Evolutionary conservation across 768 basidiomycete genomes (phyloP).

Genomic region (Candolleomyces aberdarensis): DNA sequence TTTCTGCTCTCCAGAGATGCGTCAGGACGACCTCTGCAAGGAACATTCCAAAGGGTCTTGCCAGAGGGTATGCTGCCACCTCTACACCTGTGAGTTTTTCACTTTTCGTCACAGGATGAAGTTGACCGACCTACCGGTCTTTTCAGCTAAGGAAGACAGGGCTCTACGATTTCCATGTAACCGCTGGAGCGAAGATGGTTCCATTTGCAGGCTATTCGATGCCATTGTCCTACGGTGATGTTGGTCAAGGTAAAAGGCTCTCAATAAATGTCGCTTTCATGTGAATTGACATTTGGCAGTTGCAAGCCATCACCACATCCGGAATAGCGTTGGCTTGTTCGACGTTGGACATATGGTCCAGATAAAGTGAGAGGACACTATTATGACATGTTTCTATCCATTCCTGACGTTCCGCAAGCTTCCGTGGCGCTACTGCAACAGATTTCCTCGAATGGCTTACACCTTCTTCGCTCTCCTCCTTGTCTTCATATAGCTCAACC

Average conservation of each 20-base stretch:
- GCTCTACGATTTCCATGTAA: conserved; percentile 85
- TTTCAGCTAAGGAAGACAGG: conserved; percentile 51
- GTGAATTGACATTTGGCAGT: conserved; percentile 43
- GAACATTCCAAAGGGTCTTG: not conserved
- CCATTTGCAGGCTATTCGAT: conserved; percentile 95
- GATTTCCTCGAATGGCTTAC: conserved; percentile 88
- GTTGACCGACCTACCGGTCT: not conserved
- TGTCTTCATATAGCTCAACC: conserved; percentile 75
- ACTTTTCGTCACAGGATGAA: not conserved
- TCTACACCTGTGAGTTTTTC: conserved; percentile 15
- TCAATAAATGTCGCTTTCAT: conserved; percentile 5
- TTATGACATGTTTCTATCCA: not conserved
- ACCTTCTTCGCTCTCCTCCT: conserved; percentile 71
- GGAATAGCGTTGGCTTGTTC: conserved; percentile 81
- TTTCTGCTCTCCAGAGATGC: conserved; percentile 12
- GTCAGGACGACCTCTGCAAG: not conserved
- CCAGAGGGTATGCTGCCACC: conserved; percentile 20
- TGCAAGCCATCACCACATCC: conserved; percentile 86
- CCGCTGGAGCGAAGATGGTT: conserved; percentile 89
- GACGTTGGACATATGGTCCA: conserved; percentile 99
- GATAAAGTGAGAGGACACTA: conserved; percentile 54
- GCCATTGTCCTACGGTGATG: conserved; percentile 83
- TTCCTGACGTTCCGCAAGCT: conserved; percentile 42
- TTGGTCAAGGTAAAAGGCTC: conserved; percentile 62
- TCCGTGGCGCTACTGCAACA: conserved; percentile 75